These are phyloP conservation scores for Cryptosporidium viatorum DNA, from an alignment of 169 alveolate species.

Conservation along the genomic window DNA sequence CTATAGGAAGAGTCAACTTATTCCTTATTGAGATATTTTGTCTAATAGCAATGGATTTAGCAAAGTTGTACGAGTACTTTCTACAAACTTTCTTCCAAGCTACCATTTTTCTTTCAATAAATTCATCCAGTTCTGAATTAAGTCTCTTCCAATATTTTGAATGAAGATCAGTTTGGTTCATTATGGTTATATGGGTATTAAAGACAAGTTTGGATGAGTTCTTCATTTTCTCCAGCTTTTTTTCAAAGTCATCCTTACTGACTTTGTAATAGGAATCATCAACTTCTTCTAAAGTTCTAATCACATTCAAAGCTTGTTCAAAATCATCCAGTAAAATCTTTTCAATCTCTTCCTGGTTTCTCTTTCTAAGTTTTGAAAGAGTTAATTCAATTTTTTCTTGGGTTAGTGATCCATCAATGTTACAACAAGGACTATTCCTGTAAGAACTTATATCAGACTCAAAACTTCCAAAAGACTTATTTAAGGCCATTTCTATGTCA, in stretches of 20 bases:
- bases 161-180: conserved; percentile 14
- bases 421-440: conserved; percentile 59
- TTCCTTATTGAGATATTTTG: conserved; percentile 47
- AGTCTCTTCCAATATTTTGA: neutral
- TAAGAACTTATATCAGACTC: conserved; percentile 19
- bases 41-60: conserved; percentile 37
- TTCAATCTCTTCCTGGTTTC: conserved; percentile 31
- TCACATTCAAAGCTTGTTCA: neutral
- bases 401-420: neutral
- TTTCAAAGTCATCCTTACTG: conserved; percentile 24
- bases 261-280: conserved; percentile 31
- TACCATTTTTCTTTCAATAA: neutral
- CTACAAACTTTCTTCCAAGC: conserved; percentile 36
- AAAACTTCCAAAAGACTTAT: neutral
- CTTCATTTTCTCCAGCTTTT: conserved; percentile 15
- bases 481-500: conserved; percentile 13
- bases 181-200: conserved; percentile 12
- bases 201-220: neutral
- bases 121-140: conserved; percentile 14
- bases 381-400: conserved; percentile 20
- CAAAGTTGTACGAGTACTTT: conserved; percentile 16
- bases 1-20: conserved; percentile 35
- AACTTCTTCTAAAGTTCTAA: neutral
- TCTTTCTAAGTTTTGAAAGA: conserved; percentile 4
- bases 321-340: conserved; percentile 21